phyloP scores from a whole-genome alignment of 257 asterid species.

The Marsdenia floribunda region DNA sequence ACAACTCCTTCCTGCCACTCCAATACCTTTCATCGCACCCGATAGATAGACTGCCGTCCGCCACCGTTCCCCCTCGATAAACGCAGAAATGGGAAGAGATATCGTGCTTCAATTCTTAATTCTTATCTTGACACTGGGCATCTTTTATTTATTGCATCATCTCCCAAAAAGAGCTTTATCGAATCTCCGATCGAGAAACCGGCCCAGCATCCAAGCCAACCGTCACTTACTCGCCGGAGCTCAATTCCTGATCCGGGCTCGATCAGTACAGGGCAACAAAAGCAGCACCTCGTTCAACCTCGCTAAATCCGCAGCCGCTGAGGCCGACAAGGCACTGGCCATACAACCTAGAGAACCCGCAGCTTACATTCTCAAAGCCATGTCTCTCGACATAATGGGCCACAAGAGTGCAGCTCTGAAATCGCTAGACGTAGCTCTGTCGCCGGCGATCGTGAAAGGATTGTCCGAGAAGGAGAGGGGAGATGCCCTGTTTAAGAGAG shows the following conservation, averaged over 20 bases:
- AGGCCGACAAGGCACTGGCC: conserved; percentile 70
- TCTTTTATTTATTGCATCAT: conserved; percentile 52
- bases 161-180: conserved; percentile 60
- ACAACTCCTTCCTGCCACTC: not conserved
- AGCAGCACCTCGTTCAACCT: conserved; percentile 47
- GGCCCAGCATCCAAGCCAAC: conserved; percentile 57
- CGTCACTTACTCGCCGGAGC: conserved; percentile 86
- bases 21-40: not conserved
- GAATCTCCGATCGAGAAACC: conserved; percentile 54
- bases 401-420: conserved; percentile 55
- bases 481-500: conserved; percentile 70
- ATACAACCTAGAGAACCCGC: conserved; percentile 79
- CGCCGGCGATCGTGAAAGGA: conserved; percentile 60
- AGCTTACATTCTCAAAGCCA: conserved; percentile 71
- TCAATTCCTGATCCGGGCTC: conserved; percentile 70
- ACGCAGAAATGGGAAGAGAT: conserved; percentile 39
- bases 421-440: conserved; percentile 61
- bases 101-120: conserved; percentile 41
- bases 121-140: conserved; percentile 48
- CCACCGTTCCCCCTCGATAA: not conserved
- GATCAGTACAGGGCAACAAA: conserved; percentile 33
- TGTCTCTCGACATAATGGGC: conserved; percentile 72
- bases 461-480: conserved; percentile 56
- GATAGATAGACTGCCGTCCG: not conserved
- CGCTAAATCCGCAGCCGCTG: conserved; percentile 66